These are phyloP conservation scores for Chernovozyma sophiae-reginae DNA, from an alignment of 1,139 yeast species.

Conservation along the genomic window DNA sequence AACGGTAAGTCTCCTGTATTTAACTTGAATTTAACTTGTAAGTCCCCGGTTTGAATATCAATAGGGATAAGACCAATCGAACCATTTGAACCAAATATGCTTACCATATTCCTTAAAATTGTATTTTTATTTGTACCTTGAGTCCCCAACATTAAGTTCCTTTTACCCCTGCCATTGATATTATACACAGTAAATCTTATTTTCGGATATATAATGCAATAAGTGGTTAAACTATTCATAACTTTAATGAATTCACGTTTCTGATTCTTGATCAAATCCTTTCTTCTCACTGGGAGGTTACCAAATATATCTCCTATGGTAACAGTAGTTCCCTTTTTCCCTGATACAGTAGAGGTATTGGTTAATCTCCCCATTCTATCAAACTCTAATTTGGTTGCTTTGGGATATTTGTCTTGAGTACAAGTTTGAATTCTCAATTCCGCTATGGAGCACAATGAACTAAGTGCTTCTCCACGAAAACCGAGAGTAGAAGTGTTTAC, in stretches of 20 bases:
- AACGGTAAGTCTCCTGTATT: constrained; percentile 12
- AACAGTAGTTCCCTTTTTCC: constrained; percentile 59
- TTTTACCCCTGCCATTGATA: constrained; percentile 35
- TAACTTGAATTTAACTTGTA: constrained; percentile 18
- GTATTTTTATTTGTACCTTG: constrained; percentile 39
- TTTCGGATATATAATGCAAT: constrained; percentile 57
- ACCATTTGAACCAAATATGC: constrained; percentile 67
- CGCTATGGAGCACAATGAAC: constrained; percentile 67
- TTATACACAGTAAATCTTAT: constrained; percentile 61
- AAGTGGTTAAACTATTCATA: constrained; percentile 58
- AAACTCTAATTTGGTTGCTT: constrained; percentile 52
- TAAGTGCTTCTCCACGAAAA: constrained; percentile 82
- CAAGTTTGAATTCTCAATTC: constrained; percentile 55
- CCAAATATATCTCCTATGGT: constrained; percentile 50
- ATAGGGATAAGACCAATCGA: constrained; percentile 53
- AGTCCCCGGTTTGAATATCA: constrained; percentile 23
- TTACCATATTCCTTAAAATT: constrained; percentile 51
- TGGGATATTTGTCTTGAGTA: constrained; percentile 46
- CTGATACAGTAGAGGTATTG: constrained; percentile 38
- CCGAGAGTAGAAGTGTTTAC: constrained; percentile 57
- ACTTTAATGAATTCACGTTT: constrained; percentile 73
- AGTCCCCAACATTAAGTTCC: constrained; percentile 45
- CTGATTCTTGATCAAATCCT: constrained; percentile 63
- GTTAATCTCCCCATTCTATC: constrained; percentile 49
- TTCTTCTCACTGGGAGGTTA: constrained; percentile 69